These are phyloP conservation scores for Rhodotorula paludigena DNA, from an alignment of 768 basidiomycete species.

Conservation along the genomic window DNA sequence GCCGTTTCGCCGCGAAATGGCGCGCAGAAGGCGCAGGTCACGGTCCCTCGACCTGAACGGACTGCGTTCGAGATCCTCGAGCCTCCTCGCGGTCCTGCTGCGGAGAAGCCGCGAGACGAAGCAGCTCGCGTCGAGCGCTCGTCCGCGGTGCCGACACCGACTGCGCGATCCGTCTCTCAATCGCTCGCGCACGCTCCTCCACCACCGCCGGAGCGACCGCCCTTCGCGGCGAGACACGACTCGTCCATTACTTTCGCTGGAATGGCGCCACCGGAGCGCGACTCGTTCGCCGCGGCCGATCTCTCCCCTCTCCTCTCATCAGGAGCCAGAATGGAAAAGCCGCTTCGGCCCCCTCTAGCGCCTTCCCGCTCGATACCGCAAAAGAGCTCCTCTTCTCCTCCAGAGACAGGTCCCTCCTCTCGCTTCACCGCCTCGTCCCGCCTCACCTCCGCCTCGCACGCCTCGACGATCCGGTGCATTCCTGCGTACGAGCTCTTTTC, in stretches of 20 bases:
- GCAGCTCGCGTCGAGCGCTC: too few species aligned
- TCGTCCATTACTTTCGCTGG: background rate
- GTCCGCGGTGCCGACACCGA: too few species aligned
- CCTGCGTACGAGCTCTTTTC: constrained; percentile 60
- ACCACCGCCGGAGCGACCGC: too few species aligned
- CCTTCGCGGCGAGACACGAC: background rate
- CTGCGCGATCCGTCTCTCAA: too few species aligned
- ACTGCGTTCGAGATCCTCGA: too few species aligned
- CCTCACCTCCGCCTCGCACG: background rate
- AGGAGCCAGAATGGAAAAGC: background rate
- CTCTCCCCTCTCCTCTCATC: background rate
- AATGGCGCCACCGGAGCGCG: background rate
- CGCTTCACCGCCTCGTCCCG: background rate
- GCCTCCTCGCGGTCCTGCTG: too few species aligned
- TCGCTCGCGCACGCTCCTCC: background rate
- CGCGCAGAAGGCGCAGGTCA: background rate
- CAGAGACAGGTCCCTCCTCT: background rate
- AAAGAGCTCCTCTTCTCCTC: too few species aligned
- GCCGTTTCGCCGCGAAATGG: background rate
- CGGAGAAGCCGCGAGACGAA: too few species aligned
- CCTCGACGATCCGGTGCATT: constrained; percentile 46
- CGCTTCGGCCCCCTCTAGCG: background rate
- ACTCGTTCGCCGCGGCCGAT: background rate
- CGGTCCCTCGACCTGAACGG: too few species aligned
- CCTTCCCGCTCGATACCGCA: background rate